Evolutionary conservation across 2,329 filamentous ascomycete species (phyloP).

Genomic region (Balansia obtecta): DNA sequence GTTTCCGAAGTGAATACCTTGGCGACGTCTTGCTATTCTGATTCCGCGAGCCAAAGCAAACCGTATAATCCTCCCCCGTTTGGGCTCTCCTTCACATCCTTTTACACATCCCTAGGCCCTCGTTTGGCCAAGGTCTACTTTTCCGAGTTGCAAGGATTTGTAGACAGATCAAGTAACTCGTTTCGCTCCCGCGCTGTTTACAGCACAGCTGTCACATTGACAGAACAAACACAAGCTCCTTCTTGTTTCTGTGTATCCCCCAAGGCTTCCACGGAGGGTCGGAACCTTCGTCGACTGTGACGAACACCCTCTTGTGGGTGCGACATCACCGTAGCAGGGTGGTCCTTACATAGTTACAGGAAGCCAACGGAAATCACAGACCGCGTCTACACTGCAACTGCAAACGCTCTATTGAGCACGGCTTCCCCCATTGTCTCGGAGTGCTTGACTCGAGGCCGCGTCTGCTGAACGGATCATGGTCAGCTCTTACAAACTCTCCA

Average conservation of each 20-base stretch:
- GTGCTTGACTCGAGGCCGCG: not conserved
- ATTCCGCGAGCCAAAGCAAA: too few species aligned
- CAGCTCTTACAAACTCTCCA: constrained; percentile 2
- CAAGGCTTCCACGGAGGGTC: not conserved
- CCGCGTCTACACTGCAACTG: not conserved
- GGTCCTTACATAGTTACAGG: not conserved
- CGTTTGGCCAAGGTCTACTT: not conserved
- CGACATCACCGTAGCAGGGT: constrained; percentile 1
- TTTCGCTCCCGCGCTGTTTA: not conserved
- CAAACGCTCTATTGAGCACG: not conserved
- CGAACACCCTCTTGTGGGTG: constrained; percentile 1
- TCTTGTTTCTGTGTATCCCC: constrained; percentile 2
- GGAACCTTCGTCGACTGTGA: constrained; percentile 1
- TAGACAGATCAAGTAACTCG: not conserved
- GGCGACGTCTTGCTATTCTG: constrained; percentile 2
- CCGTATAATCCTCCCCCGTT: too few species aligned
- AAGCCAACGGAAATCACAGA: not conserved
- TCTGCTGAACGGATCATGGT: constrained; percentile 2
- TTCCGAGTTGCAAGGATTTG: not conserved
- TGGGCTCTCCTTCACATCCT: too few species aligned
- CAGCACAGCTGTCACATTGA: not conserved
- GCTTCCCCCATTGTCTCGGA: not conserved
- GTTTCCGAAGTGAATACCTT: constrained; percentile 3
- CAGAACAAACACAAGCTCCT: constrained; percentile 2
- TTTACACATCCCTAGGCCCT: not conserved